These are phyloP conservation scores for Primulina huaijiensis DNA, from an alignment of 257 asterid species.

Conservation along the genomic window DNA sequence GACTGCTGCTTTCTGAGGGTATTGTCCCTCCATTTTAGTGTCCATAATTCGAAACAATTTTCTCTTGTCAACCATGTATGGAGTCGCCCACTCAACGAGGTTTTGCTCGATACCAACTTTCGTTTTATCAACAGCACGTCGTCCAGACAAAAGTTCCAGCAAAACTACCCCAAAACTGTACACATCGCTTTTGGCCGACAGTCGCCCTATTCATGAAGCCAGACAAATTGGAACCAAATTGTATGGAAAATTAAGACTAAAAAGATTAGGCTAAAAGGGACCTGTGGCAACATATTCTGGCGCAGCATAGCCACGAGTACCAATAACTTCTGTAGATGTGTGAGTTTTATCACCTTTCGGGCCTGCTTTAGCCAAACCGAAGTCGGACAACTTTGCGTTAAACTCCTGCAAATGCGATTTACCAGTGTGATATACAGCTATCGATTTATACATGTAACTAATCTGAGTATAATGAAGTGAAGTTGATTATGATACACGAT, in stretches of 20 bases:
- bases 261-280: slow-evolving; percentile 10
- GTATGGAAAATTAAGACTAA: not conserved
- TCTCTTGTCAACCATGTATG: slow-evolving; percentile 63
- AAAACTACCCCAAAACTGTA: slow-evolving; percentile 84
- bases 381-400: slow-evolving; percentile 82
- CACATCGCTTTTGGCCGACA: slow-evolving; percentile 69
- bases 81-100: slow-evolving; percentile 82
- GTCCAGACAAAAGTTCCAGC: slow-evolving; percentile 66
- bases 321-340: slow-evolving; percentile 90
- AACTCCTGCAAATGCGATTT: slow-evolving; percentile 55
- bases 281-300: slow-evolving; percentile 98
- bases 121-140: slow-evolving; percentile 62
- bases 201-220: slow-evolving; percentile 46
- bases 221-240: not conserved
- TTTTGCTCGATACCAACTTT: slow-evolving; percentile 60
- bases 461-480: not conserved
- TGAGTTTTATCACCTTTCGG: slow-evolving; percentile 94
- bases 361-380: slow-evolving; percentile 91
- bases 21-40: slow-evolving; percentile 69
- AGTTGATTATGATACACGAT: not conserved
- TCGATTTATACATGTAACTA: not conserved
- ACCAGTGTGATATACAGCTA: not conserved
- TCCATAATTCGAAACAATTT: slow-evolving; percentile 73
- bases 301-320: slow-evolving; percentile 92
- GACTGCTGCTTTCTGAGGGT: slow-evolving; percentile 71